These are phyloP conservation scores for Leccinum arenicola DNA, from an alignment of 768 basidiomycete species.

Conservation along the genomic window DNA sequence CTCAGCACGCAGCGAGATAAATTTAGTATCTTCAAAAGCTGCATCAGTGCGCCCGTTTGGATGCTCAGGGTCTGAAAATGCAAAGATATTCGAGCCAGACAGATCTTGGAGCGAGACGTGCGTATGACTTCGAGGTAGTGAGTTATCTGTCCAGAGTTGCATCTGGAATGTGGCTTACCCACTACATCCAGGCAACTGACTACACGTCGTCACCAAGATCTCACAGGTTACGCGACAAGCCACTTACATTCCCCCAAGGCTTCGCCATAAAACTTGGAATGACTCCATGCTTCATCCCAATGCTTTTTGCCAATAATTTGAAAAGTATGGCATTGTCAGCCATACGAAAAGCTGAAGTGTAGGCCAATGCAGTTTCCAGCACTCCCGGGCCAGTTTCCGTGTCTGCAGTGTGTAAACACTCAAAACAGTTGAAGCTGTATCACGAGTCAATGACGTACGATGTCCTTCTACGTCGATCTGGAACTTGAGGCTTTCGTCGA, in stretches of 20 bases:
- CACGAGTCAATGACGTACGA: slow-evolving; percentile 44
- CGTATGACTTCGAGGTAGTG: slow-evolving; percentile 58
- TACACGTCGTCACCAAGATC: slow-evolving; percentile 4
- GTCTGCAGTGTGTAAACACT: slow-evolving; percentile 42
- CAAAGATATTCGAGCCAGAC: slow-evolving; percentile 77
- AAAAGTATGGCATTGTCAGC: slow-evolving; percentile 91
- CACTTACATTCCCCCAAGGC: slow-evolving; percentile 85
- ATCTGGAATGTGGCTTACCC: slow-evolving; percentile 50
- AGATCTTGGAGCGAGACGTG: slow-evolving; percentile 82
- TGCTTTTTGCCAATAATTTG: slow-evolving; percentile 89
- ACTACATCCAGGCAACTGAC: slow-evolving; percentile 89
- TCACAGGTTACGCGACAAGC: background rate
- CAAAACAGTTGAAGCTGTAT: background rate
- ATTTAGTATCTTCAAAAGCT: slow-evolving; percentile 76
- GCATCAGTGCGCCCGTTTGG: slow-evolving; percentile 66
- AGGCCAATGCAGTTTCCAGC: slow-evolving; percentile 83
- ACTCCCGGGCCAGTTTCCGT: slow-evolving; percentile 94
- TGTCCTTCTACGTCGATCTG: slow-evolving; percentile 84
- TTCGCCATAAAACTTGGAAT: slow-evolving; percentile 99
- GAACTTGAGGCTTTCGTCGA: slow-evolving; percentile 70
- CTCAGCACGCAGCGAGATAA: slow-evolving; percentile 80
- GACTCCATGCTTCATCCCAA: slow-evolving; percentile 85
- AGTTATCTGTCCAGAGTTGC: slow-evolving; percentile 11
- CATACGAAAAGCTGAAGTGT: slow-evolving; percentile 75
- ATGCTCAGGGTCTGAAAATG: slow-evolving; percentile 58